These are phyloP conservation scores for Gastrodia elata DNA, from an alignment of 106 monocot species.

Conservation along the genomic window DNA sequence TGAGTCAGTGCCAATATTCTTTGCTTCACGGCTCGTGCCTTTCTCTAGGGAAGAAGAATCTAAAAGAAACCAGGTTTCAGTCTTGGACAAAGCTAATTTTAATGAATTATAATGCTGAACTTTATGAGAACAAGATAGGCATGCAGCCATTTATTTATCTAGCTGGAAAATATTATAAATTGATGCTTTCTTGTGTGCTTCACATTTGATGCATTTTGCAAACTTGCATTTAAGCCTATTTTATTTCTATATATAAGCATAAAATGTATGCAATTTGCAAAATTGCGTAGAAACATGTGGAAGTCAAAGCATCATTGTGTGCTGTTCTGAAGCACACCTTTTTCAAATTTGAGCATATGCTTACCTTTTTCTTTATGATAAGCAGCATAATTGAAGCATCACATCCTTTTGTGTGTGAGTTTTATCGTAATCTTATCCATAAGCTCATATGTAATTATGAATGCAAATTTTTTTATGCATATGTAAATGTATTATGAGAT, in stretches of 20 bases:
- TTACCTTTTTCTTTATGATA: background rate
- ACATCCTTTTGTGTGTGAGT: too few relatives aligned
- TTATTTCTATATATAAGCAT: background rate
- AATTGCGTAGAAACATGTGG: too few relatives aligned
- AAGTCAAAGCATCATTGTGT: too few relatives aligned
- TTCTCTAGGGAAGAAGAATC: conserved; percentile 21
- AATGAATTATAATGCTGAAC: background rate
- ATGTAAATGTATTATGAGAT: too few relatives aligned
- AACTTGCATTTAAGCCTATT: background rate
- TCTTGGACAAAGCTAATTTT: conserved; percentile 1
- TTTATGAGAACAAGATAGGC: background rate
- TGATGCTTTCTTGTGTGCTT: background rate
- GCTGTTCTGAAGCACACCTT: background rate
- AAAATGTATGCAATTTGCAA: background rate
- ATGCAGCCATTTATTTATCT: background rate
- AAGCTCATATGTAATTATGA: too few relatives aligned
- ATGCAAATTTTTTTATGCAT: too few relatives aligned
- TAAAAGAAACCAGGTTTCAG: conserved; percentile 23
- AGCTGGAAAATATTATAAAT: background rate
- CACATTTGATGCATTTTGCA: background rate
- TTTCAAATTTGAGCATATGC: background rate
- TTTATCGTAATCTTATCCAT: too few relatives aligned
- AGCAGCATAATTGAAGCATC: too few relatives aligned
- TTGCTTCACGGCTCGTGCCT: conserved; percentile 61
- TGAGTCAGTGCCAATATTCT: conserved; percentile 66